These are phyloP conservation scores for Rhamnella rubrinervis DNA, from an alignment of 331 rosid genomes.

Conservation along the genomic window DNA sequence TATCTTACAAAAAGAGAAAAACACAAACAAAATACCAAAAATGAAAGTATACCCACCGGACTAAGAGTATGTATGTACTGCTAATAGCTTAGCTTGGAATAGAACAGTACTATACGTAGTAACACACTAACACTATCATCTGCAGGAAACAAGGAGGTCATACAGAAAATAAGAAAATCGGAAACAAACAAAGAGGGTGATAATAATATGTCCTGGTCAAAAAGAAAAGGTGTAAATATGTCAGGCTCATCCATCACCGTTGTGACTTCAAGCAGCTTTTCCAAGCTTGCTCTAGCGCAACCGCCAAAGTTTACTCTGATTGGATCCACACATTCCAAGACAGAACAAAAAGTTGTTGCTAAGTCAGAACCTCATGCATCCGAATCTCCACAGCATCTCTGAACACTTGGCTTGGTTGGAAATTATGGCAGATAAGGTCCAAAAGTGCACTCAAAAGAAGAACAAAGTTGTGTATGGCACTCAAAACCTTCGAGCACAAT, in stretches of 20 bases:
- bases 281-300: constrained; percentile 70
- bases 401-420: constrained; percentile 53
- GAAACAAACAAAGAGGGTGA: no score
- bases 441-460: constrained; percentile 80
- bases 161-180: no score
- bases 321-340: constrained; percentile 66
- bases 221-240: no score
- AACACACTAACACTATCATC: no score
- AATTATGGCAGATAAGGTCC: constrained; percentile 81
- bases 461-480: constrained; percentile 37
- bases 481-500: constrained; percentile 56
- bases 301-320: constrained; percentile 73
- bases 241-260: neutral
- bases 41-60: neutral
- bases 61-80: no score
- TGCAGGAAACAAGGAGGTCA: no score
- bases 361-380: constrained; percentile 47
- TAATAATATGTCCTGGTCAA: no score
- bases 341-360: constrained; percentile 50
- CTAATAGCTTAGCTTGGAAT: no score
- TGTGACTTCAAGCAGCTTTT: constrained; percentile 13
- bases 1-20: no score
- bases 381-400: constrained; percentile 48
- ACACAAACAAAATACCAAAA: no score
- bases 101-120: no score